These are phyloP conservation scores for Nannizziopsis barbatae DNA, from an alignment of 2,329 filamentous ascomycete genomes.

Conservation along the genomic window DNA sequence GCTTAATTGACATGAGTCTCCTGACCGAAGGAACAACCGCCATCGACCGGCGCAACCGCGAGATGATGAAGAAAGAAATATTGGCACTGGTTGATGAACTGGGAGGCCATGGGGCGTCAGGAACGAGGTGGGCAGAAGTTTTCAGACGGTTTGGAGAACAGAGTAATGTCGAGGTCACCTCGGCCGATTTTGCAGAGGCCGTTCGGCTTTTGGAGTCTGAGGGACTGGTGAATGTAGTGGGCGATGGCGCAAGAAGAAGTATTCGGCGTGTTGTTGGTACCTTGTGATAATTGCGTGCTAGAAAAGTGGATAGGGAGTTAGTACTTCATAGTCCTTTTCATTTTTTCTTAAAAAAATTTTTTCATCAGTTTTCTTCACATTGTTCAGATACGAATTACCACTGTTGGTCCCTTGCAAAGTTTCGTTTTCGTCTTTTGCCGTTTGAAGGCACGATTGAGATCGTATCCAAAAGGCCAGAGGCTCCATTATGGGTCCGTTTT, in stretches of 20 bases:
- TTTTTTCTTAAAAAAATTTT: too few relatives aligned
- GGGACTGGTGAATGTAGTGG: slow-evolving; percentile 65
- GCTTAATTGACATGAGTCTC: slow-evolving; percentile 91
- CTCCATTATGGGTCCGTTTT: too few relatives aligned
- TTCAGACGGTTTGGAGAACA: slow-evolving; percentile 60
- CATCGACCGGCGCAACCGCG: slow-evolving; percentile 68
- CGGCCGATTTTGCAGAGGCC: slow-evolving; percentile 69
- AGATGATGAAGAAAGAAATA: slow-evolving; percentile 73
- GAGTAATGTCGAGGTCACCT: slow-evolving; percentile 58
- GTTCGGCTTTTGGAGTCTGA: slow-evolving; percentile 73
- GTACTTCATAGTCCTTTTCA: too few relatives aligned
- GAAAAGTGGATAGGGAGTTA: too few relatives aligned
- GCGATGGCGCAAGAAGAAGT: slow-evolving; percentile 72
- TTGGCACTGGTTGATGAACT: slow-evolving; percentile 69
- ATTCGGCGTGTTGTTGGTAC: slow-evolving; percentile 62
- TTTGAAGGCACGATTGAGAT: too few relatives aligned
- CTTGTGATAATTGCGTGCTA: slow-evolving; percentile 20
- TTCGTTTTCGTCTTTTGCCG: too few relatives aligned
- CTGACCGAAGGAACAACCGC: slow-evolving; percentile 89
- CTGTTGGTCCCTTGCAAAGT: too few relatives aligned
- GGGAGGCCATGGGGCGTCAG: slow-evolving; percentile 50
- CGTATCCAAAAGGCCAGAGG: too few relatives aligned
- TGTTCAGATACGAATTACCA: too few relatives aligned
- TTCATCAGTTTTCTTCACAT: too few relatives aligned
- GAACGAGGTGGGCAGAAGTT: slow-evolving; percentile 70